Evolutionary conservation across 2,329 filamentous ascomycete species (phyloP).

Genomic region (Calonectria pteridis): DNA sequence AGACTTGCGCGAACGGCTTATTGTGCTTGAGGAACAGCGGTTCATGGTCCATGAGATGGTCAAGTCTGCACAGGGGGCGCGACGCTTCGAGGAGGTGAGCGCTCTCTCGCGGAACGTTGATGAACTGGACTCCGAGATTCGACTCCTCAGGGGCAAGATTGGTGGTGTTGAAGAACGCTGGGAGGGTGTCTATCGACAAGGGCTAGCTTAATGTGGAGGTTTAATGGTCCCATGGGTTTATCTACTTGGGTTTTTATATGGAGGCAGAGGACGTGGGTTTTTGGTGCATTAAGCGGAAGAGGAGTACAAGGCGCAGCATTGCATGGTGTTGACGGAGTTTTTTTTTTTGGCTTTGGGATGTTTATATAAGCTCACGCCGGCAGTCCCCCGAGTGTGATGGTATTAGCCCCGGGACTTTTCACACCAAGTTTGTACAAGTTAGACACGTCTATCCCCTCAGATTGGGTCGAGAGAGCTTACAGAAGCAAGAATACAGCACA

Average conservation of each 20-base stretch:
- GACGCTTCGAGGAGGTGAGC: slow-evolving; percentile 88
- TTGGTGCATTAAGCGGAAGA: neutral
- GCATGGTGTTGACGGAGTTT: slow-evolving; percentile 50
- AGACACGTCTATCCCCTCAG: neutral
- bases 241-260: neutral
- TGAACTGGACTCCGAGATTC: slow-evolving; percentile 85
- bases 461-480: slow-evolving; percentile 2
- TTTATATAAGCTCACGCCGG: slow-evolving; percentile 8
- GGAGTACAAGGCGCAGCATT: slow-evolving; percentile 43
- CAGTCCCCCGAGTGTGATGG: slow-evolving; percentile 9
- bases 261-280: neutral
- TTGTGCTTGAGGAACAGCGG: slow-evolving; percentile 90
- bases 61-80: slow-evolving; percentile 77
- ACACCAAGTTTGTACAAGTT: neutral
- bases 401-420: neutral
- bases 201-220: slow-evolving; percentile 31
- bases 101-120: slow-evolving; percentile 84
- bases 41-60: slow-evolving; percentile 93
- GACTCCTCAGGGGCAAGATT: slow-evolving; percentile 73
- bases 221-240: neutral
- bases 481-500: neutral
- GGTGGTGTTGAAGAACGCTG: slow-evolving; percentile 72
- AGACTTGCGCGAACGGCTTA: slow-evolving; percentile 80
- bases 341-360: slow-evolving; percentile 23
- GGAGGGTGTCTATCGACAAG: slow-evolving; percentile 63